Conservation (phyloP, 1,284 basidiomycete genomes). For the Coniferiporia sulphurascens region DNA sequence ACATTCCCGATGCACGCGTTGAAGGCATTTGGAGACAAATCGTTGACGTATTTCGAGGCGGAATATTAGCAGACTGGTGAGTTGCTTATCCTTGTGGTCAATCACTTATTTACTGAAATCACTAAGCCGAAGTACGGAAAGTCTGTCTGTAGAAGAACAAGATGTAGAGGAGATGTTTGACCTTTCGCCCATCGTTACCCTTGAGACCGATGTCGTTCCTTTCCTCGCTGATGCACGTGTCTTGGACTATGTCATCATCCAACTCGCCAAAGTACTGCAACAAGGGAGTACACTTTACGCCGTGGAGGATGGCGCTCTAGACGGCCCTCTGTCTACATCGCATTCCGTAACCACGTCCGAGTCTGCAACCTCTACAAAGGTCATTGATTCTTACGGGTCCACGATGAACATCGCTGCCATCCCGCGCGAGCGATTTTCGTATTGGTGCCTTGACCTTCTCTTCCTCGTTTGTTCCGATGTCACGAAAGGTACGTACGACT, state of each 20-base stretch:
- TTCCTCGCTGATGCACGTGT: constrained; percentile 65
- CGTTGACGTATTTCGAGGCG: constrained; percentile 79
- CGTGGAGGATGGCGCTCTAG: constrained; percentile 24
- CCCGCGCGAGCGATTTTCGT: constrained; percentile 81
- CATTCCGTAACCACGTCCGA: constrained; percentile 17
- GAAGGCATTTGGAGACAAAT: constrained; percentile 84
- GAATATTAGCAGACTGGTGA: constrained; percentile 82
- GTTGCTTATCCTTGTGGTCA: constrained; percentile 23
- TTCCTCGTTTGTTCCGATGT: constrained; percentile 73
- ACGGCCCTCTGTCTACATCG: constrained; percentile 21
- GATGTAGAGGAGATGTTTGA: constrained; percentile 87
- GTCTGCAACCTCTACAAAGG: constrained; percentile 28
- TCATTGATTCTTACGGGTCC: constrained; percentile 45
- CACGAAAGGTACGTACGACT: constrained; percentile 45
- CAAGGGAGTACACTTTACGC: constrained; percentile 73
- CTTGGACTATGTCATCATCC: constrained; percentile 67
- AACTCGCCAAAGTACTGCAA: constrained; percentile 70
- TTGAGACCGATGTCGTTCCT: constrained; percentile 79
- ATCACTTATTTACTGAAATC: not conserved
- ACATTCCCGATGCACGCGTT: constrained; percentile 52
- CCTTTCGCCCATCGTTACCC: constrained; percentile 68
- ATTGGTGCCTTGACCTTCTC: constrained; percentile 91
- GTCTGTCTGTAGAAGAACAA: constrained; percentile 57
- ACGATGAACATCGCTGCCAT: constrained; percentile 54
- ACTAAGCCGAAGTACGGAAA: constrained; percentile 47